Percentiles rank a stretch among this genome's conserved stretches.
phyloP scores from a whole-genome alignment of 345 rosid genomes.

The Eucalyptus paniculata region DNA sequence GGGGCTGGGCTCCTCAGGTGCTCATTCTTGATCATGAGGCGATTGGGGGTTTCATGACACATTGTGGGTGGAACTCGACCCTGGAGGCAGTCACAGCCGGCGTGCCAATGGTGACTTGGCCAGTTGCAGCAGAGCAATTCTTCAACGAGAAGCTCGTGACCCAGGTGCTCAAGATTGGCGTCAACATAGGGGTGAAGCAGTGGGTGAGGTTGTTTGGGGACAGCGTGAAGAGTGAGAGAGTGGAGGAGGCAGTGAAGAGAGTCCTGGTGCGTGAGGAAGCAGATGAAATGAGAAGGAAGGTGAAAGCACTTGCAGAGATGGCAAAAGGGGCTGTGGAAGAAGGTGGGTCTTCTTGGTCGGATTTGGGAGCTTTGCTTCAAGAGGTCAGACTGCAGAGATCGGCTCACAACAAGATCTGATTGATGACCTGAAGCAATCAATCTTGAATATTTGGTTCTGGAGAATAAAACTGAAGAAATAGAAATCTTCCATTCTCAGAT shows the following conservation, averaged over 20 bases:
- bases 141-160: constrained; percentile 47
- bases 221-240: constrained; percentile 10
- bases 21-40: too few species aligned
- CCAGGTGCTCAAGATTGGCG: constrained; percentile 25
- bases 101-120: constrained; percentile 59
- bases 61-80: constrained; percentile 1
- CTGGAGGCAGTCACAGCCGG: constrained; percentile 42
- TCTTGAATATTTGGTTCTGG: background rate
- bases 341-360: constrained; percentile 24
- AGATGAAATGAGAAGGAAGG: constrained; percentile 17
- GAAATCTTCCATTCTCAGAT: background rate
- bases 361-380: constrained; percentile 4
- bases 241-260: constrained; percentile 24
- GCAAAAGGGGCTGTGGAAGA: constrained; percentile 19
- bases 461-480: too few species aligned
- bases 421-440: background rate
- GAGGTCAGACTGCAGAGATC: background rate
- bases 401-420: background rate
- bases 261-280: constrained; percentile 33
- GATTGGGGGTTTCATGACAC: too few species aligned
- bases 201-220: constrained; percentile 1
- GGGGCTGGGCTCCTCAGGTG: too few species aligned
- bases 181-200: constrained; percentile 23
- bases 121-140: constrained; percentile 42
- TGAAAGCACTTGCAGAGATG: background rate